A percentile compares a stretch with the other conserved stretches of the same genome.
Evolutionary conservation across 176 grass and related monocot genomes (phyloP).

Genomic region (Themeda triandra): DNA sequence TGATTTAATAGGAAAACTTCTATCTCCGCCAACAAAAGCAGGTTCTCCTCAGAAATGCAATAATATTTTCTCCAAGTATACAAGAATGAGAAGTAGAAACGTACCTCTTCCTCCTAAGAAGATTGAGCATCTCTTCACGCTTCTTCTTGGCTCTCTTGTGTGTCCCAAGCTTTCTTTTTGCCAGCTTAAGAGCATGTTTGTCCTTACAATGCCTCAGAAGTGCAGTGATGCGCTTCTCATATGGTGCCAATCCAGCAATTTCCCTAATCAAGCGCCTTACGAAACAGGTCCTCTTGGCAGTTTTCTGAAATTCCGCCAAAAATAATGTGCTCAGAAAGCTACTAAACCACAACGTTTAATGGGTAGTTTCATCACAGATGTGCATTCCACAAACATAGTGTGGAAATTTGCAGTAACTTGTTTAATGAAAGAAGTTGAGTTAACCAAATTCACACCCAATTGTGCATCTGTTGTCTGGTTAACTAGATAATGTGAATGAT

Average conservation of each 20-base stretch:
- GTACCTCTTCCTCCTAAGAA: slow-evolving; percentile 58
- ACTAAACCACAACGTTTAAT: not conserved
- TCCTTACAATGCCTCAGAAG: slow-evolving; percentile 34
- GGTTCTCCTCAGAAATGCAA: slow-evolving; percentile 7
- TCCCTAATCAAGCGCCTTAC: slow-evolving; percentile 22
- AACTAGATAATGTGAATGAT: not conserved
- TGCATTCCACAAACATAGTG: not conserved
- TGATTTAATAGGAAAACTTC: slow-evolving; percentile 28
- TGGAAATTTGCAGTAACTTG: not conserved
- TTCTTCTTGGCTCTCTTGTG: slow-evolving; percentile 49
- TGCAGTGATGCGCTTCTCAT: slow-evolving; percentile 27
- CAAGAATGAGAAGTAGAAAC: slow-evolving; percentile 20
- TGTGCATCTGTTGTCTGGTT: not conserved
- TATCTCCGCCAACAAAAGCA: slow-evolving; percentile 26
- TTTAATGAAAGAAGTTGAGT: not conserved
- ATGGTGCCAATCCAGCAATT: slow-evolving; percentile 26
- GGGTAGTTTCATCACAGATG: not conserved
- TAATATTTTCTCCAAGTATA: slow-evolving; percentile 7
- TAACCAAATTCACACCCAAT: not conserved
- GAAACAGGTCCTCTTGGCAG: slow-evolving; percentile 12
- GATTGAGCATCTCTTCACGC: slow-evolving; percentile 34
- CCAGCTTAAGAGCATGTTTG: slow-evolving; percentile 38
- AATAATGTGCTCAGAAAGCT: not conserved
- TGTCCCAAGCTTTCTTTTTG: slow-evolving; percentile 43
- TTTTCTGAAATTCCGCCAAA: slow-evolving; percentile 35